Evolutionary conservation across 2,329 filamentous ascomycete species (phyloP).

Genomic region (Cyphellophora attinorum): DNA sequence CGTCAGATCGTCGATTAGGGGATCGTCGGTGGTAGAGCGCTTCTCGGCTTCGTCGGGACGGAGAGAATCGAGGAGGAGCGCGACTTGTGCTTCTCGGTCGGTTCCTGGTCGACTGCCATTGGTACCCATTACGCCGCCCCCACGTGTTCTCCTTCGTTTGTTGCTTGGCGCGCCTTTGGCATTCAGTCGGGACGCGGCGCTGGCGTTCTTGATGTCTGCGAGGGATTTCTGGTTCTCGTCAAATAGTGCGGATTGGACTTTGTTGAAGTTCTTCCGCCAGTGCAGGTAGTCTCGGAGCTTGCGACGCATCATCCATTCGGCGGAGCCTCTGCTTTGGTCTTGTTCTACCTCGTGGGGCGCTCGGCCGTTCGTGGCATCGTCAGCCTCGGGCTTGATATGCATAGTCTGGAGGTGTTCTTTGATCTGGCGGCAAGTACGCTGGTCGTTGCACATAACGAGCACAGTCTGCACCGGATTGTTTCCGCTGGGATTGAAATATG

Average conservation of each 20-base stretch:
- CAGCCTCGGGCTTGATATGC: conserved; percentile 53
- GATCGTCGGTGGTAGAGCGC: conserved; percentile 49
- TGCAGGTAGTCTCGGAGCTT: conserved; percentile 76
- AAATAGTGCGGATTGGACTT: conserved; percentile 69
- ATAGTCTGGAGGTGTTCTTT: conserved; percentile 87
- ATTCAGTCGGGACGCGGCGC: conserved; percentile 27
- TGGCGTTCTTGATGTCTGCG: conserved; percentile 41
- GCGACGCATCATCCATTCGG: conserved; percentile 78
- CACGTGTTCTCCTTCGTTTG: conserved; percentile 76
- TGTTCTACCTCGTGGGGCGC: conserved; percentile 31
- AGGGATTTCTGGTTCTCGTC: conserved; percentile 70
- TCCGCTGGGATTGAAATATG: conserved; percentile 71
- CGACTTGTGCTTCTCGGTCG: conserved; percentile 74
- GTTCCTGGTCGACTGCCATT: conserved; percentile 57
- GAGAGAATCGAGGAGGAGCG: conserved; percentile 71
- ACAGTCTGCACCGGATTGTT: conserved; percentile 89
- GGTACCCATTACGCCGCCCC: conserved; percentile 56
- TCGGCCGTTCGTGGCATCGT: conserved; percentile 28
- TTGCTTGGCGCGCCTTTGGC: conserved; percentile 60
- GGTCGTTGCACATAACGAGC: conserved; percentile 89
- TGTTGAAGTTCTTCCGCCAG: conserved; percentile 85
- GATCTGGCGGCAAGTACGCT: conserved; percentile 75
- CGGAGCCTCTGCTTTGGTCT: conserved; percentile 58
- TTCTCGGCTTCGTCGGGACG: conserved; percentile 66
- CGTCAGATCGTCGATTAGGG: conserved; percentile 69